Base-by-base conservation (phyloP, 257 asterid species). In the Asclepias syriaca region DNA sequence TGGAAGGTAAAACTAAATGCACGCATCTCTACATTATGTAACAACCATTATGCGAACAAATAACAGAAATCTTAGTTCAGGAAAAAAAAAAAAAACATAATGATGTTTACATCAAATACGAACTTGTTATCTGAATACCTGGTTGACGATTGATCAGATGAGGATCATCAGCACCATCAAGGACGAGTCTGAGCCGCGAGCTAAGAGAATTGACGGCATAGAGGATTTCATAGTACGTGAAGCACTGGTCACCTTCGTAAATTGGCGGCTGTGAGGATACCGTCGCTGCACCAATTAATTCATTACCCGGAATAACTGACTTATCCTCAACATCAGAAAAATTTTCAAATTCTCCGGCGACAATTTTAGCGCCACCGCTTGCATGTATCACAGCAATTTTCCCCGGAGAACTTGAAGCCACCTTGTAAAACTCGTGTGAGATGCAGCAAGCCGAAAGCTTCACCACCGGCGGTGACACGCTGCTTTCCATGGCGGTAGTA, bases 311-410 rank as follows among this genome's bases (percentile, higher is more conserved):
- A 27, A 18, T 53, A 43, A 64, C 71, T 45, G 46, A 76, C 14
- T 39, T 13, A 15, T 16, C 21, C 60, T 68, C 53, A 66, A 70
- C 46, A 56, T 56, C 65, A 77, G 43, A 40, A 22, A 74, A 24
- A 22, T 16, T 65, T 55, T 51, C 60, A 55, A 75, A 77, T 45
- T 74, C 81, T 32, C 83, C 78, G 80, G 88, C 78, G 39, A 79
- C 71, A 43, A 77, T 59, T 74, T 75, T 74, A 45, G 90, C 72
- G 11, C 89, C 92, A 21, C 91, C 93, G 60, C 79, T 27, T 53
- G 96, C 96, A 69, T 90, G 97, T 40, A 93, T 80, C 51, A 87
- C 92, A 46, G 96, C 97, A 60, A 87, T 67, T 81, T 85, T 89
- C 39, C 81, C 55, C 27, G 96, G 90, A 19, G 66, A 79, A 43